These are phyloP conservation scores for Tolypocladium endophyticum DNA, from an alignment of 2,329 filamentous ascomycete species.

Conservation along the genomic window DNA sequence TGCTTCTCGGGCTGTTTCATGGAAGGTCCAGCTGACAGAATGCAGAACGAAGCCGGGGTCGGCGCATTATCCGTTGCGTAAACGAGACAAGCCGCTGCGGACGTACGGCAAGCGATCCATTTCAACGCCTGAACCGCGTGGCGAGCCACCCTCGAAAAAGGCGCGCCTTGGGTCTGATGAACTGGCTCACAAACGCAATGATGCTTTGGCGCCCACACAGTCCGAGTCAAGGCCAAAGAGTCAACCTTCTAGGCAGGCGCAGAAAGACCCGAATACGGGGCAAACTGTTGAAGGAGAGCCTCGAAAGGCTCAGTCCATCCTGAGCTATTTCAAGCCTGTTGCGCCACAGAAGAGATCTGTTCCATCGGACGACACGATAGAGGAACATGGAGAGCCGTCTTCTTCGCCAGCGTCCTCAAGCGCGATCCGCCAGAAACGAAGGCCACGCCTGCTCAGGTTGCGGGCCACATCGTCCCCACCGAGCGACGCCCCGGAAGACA, in stretches of 20 bases:
- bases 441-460: constrained; percentile 18
- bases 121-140: constrained; percentile 11
- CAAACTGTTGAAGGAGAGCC: constrained; percentile 1
- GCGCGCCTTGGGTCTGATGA: constrained; percentile 5
- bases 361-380: neutral
- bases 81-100: constrained; percentile 23
- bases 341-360: constrained; percentile 3
- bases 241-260: neutral
- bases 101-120: constrained; percentile 28
- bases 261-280: neutral
- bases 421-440: constrained; percentile 6
- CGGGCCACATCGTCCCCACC: constrained; percentile 9
- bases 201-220: neutral
- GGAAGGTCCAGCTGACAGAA: constrained; percentile 1
- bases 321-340: constrained; percentile 30
- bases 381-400: neutral
- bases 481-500: constrained; percentile 2
- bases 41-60: constrained; percentile 21
- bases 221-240: neutral
- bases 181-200: fast-evolving
- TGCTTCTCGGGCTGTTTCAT: neutral
- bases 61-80: constrained; percentile 10
- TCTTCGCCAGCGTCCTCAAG: constrained; percentile 7
- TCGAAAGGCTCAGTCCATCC: constrained; percentile 20
- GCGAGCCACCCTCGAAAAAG: constrained; percentile 17